A percentile compares a stretch with the other conserved stretches of the same genome.
These are phyloP conservation scores for Rhodosporidiobolus odoratus DNA, from an alignment of 768 basidiomycete genomes.

Conservation along the genomic window DNA sequence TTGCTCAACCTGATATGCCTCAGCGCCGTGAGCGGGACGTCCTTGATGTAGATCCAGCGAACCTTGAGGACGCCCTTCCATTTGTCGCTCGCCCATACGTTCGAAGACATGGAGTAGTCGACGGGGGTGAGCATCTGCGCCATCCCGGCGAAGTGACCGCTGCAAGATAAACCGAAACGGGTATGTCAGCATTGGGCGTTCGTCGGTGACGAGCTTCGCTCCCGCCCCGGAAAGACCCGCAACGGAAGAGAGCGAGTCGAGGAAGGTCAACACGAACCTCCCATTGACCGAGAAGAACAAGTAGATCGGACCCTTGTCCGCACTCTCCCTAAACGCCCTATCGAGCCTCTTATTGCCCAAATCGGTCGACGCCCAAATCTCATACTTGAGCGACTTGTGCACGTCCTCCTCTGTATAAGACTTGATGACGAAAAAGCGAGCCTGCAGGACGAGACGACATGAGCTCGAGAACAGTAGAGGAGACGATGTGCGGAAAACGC, in stretches of 20 bases:
- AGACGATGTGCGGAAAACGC: not conserved
- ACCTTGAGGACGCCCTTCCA: constrained; percentile 99
- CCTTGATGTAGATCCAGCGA: constrained; percentile 93
- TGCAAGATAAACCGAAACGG: constrained; percentile 41
- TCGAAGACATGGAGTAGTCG: constrained; percentile 88
- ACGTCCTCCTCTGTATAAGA: constrained; percentile 99
- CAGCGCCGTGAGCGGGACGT: constrained; percentile 61
- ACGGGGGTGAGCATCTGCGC: constrained; percentile 97
- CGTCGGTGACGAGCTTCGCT: not conserved
- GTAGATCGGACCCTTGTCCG: constrained; percentile 86
- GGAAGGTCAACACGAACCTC: constrained; percentile 50
- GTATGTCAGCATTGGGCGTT: not conserved
- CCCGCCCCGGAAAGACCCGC: not conserved
- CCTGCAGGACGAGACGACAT: constrained; percentile 50
- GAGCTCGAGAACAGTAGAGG: not conserved
- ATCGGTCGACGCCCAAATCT: constrained; percentile 48
- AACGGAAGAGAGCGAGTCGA: not conserved
- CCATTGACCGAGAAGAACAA: constrained; percentile 98
- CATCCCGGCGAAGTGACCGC: constrained; percentile 97
- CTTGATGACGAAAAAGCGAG: constrained; percentile 95
- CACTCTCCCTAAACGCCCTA: constrained; percentile 93
- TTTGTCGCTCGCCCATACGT: constrained; percentile 98
- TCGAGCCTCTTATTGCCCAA: constrained; percentile 90
- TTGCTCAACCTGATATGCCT: constrained; percentile 90
- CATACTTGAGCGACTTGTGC: constrained; percentile 58